phyloP scores from a whole-genome alignment of 169 alveolate genomes.

The Babesia caballi region DNA sequence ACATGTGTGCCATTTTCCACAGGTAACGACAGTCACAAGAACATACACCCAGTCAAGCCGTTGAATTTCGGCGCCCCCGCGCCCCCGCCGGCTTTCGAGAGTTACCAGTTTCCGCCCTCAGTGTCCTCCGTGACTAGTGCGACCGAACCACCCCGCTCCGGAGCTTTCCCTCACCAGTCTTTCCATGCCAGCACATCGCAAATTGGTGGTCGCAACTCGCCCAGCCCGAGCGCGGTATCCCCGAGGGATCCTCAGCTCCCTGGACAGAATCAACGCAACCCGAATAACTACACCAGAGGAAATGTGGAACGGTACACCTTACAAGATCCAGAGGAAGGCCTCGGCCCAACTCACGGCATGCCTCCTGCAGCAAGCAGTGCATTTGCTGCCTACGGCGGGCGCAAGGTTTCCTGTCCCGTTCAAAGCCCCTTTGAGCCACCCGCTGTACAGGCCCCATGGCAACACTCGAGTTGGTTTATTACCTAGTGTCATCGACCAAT shows the following conservation, averaged over 20 bases:
- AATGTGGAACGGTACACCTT: neutral
- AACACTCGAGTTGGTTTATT: neutral
- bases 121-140: neutral
- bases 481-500: neutral
- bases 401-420: neutral
- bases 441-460: constrained; percentile 3
- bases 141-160: no score
- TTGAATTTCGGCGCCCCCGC: neutral
- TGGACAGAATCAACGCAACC: neutral
- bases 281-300: neutral
- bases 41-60: neutral
- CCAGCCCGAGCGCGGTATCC: neutral
- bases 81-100: neutral
- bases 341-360: neutral
- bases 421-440: neutral
- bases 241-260: neutral
- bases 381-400: neutral
- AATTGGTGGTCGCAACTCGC: neutral
- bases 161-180: no score
- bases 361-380: neutral
- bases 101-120: neutral
- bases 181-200: no score
- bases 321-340: neutral
- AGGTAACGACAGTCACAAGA: neutral
- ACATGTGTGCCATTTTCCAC: neutral